Conservation (phyloP, 495 filamentous ascomycete species). For the Trichoderma reesei region DNA sequence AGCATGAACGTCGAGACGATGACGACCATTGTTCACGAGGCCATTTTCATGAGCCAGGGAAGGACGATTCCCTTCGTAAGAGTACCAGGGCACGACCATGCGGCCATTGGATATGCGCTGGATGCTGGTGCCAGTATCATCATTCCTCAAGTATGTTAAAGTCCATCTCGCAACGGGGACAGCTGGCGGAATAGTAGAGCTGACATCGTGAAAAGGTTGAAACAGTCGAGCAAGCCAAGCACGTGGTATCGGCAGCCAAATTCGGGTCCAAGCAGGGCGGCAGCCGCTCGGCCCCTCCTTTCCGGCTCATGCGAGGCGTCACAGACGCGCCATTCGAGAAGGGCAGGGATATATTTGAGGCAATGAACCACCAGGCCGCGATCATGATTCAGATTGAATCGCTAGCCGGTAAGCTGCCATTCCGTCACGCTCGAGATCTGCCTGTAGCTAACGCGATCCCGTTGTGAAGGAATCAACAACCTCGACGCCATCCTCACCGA, state of each 20-base stretch:
- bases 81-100: slow-evolving; percentile 38
- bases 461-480: slow-evolving; percentile 43
- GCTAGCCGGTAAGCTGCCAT: slow-evolving; percentile 33
- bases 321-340: slow-evolving; percentile 22
- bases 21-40: slow-evolving; percentile 37
- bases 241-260: slow-evolving; percentile 35
- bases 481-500: slow-evolving; percentile 42
- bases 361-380: slow-evolving; percentile 34
- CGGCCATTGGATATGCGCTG: slow-evolving; percentile 36
- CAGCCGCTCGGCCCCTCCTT: slow-evolving; percentile 34
- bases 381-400: slow-evolving; percentile 43
- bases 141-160: slow-evolving; percentile 19
- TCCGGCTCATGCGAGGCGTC: slow-evolving; percentile 27
- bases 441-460: too few species aligned
- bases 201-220: slow-evolving; percentile 24
- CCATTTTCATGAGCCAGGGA: slow-evolving; percentile 32
- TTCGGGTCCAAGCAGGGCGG: slow-evolving; percentile 24
- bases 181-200: not conserved
- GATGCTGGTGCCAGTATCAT: slow-evolving; percentile 37
- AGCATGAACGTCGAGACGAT: slow-evolving; percentile 35
- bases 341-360: slow-evolving; percentile 23
- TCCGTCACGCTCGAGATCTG: too few species aligned
- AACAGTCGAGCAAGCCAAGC: slow-evolving; percentile 35
- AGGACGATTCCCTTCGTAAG: slow-evolving; percentile 32
- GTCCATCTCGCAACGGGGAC: not conserved